phyloP scores from a whole-genome alignment of 2,329 filamentous ascomycete genomes.

The Fusarium pseudograminearum region DNA sequence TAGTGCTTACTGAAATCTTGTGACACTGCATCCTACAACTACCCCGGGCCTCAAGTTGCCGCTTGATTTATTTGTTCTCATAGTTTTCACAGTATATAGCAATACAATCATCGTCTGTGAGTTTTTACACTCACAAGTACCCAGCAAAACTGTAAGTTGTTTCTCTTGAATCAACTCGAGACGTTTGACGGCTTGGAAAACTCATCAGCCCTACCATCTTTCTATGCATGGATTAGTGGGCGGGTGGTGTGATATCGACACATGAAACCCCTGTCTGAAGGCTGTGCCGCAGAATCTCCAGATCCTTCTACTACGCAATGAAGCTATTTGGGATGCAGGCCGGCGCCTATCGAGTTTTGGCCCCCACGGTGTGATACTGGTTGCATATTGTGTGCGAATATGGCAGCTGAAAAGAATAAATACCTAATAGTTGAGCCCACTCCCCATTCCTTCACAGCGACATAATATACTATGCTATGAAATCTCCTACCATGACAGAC shows the following conservation, averaged over 20 bases:
- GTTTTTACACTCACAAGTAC: not conserved
- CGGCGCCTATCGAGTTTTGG: not conserved
- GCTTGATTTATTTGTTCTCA: too few species aligned
- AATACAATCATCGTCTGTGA: not conserved
- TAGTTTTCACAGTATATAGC: not conserved
- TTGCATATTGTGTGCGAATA: not conserved
- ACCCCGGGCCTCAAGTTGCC: not conserved
- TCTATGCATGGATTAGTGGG: not conserved
- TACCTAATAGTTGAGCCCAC: not conserved
- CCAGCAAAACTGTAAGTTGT: rapidly evolving
- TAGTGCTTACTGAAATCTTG: slow-evolving; percentile 14
- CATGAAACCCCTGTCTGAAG: slow-evolving; percentile 5
- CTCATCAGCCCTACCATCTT: not conserved
- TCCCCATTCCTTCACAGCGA: not conserved
- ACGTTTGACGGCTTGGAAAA: not conserved
- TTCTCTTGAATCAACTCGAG: too few species aligned
- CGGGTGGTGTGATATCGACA: not conserved
- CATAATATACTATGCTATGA: not conserved
- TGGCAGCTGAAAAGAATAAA: not conserved
- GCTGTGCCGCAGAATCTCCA: not conserved
- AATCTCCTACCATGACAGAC: not conserved
- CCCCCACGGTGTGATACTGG: not conserved
- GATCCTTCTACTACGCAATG: too few species aligned
- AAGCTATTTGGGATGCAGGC: not conserved
- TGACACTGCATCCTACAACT: not conserved